Evolutionary conservation across 192 early-diverging fungal species (phyloP), one percentile per base, ranked within the genome.

Genomic region (Backusella mclennaniae): DNA sequence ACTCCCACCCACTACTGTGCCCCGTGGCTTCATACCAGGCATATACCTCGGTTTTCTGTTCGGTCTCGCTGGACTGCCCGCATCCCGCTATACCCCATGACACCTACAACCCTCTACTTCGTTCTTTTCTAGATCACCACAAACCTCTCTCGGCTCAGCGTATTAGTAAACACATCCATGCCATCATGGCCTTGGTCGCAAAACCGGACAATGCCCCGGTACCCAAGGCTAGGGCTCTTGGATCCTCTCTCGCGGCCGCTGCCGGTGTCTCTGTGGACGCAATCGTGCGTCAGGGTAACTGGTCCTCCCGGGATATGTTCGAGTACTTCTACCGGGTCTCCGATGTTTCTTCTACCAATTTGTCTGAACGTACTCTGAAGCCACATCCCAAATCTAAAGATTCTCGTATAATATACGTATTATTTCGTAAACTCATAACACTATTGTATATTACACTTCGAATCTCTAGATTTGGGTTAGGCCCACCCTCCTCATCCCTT

Each of bases 1-100:
- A 73, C 6, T 7, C n/a, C 49, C 1, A 73, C 56, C 5, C 49
- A 23, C 52, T 73, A 1, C 71, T 73, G 29, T 73, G 71, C 46
- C 71, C 71, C 4, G 44, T 68, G 0, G 6, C 8, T 1, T 14
- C 31, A 12, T 68, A 68, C 31, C 6, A 19, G 9, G 17, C 1
- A 6, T 68, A 68, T 14, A 2, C 14, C 6, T 33, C 67, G 6
- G 31, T 26, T 19, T 15, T 68, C 35, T 26, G 31, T 35, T 35
- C 26, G 7, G 7, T 11, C 3, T 1, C 17, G 8, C 35, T 26
- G 9, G 8, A 7, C 9, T 14, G 8, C 35, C 67, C 26, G 1
- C 67, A 68, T 68, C 67, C 67, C 12, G 19, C 3, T 3, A 6
- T 68, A 1, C 4, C 46, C 5, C 44, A 73, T 35, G 15, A 33